Conservation (phyloP, 345 rosid genomes). For the Cardiospermum halicacabum region DNA sequence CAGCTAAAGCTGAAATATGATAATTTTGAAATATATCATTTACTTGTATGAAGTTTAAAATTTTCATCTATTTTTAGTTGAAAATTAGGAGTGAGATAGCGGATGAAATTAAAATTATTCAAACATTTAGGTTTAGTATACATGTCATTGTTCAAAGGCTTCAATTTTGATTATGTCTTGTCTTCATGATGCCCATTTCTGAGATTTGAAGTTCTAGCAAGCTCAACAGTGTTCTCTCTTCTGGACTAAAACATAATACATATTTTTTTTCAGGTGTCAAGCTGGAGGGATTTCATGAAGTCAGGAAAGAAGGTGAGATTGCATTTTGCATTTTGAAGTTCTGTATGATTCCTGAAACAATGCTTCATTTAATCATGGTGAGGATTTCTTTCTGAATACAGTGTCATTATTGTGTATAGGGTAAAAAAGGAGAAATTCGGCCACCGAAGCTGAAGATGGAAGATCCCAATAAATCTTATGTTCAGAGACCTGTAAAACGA, state of each 20-base stretch:
- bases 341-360: not conserved
- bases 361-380: not conserved
- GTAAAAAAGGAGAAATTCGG: slow-evolving; percentile 82
- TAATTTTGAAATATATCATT: no score
- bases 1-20: no score
- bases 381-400: not conserved
- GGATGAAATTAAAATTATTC: no score
- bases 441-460: slow-evolving; percentile 97
- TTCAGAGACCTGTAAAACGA: slow-evolving; percentile 89
- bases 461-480: slow-evolving; percentile 96
- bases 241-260: not conserved
- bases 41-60: no score
- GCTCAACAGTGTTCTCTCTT: not conserved
- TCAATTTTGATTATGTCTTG: no score
- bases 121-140: no score
- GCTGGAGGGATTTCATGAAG: slow-evolving; percentile 97
- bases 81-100: no score
- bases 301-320: slow-evolving; percentile 74
- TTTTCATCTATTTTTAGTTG: no score
- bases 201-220: not conserved
- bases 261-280: slow-evolving; percentile 53
- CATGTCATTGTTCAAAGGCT: no score
- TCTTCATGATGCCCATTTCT: not conserved
- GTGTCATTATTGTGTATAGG: slow-evolving; percentile 30
- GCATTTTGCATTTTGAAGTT: not conserved